These are phyloP conservation scores for Jaltomata sinuosa DNA, from an alignment of 257 asterid species.

Conservation along the genomic window DNA sequence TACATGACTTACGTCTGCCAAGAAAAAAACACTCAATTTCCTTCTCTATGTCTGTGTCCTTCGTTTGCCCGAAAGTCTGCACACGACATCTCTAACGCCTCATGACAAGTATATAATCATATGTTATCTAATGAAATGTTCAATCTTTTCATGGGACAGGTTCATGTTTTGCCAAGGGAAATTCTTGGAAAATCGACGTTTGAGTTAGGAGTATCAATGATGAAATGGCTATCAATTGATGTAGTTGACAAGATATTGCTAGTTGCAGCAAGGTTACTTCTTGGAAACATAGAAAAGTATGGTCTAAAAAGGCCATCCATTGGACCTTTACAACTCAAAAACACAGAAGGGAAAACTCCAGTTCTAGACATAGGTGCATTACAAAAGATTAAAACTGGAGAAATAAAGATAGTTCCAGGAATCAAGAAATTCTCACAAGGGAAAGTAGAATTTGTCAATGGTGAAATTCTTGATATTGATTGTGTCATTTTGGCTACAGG, in stretches of 20 bases:
- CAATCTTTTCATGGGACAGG: constrained; percentile 19
- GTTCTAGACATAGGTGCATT: constrained; percentile 83
- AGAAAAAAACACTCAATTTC: neutral
- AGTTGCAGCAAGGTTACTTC: constrained; percentile 44
- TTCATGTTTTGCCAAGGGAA: constrained; percentile 88
- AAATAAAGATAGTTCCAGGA: constrained; percentile 67
- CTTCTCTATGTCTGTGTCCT: neutral
- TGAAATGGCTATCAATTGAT: constrained; percentile 72
- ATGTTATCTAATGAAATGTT: neutral
- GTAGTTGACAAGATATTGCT: constrained; percentile 55
- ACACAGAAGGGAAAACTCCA: constrained; percentile 73
- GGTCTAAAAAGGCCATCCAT: constrained; percentile 60
- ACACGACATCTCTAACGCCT: neutral
- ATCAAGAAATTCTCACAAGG: constrained; percentile 49
- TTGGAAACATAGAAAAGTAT: constrained; percentile 58
- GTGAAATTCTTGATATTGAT: constrained; percentile 52
- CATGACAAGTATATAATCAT: neutral
- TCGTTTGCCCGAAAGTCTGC: neutral
- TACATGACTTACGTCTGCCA: neutral
- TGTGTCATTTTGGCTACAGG: constrained; percentile 82
- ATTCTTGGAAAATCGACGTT: constrained; percentile 68
- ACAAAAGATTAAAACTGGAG: constrained; percentile 58
- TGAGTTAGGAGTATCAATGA: constrained; percentile 43
- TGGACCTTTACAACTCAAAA: constrained; percentile 82
- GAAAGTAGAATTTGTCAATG: constrained; percentile 62